Evolutionary conservation across 257 asterid species (phyloP).

Genomic region (Forsythia viridissima): DNA sequence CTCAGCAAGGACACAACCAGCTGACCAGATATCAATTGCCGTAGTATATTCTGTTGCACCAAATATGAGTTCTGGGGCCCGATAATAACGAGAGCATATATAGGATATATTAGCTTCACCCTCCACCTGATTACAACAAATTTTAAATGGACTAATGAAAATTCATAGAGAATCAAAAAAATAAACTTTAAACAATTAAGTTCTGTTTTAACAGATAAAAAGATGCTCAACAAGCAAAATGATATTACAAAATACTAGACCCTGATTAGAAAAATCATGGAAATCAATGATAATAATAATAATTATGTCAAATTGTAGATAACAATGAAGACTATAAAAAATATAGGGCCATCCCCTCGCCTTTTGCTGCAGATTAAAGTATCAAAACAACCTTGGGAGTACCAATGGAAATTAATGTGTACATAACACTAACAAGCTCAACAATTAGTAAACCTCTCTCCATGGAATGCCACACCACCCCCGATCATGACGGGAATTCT

Average conservation of each 20-base stretch:
- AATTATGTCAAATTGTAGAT: not conserved
- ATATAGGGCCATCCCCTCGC: not conserved
- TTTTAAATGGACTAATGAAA: conserved; percentile 10
- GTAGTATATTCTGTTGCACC: conserved; percentile 39
- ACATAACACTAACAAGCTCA: not conserved
- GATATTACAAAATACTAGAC: not conserved
- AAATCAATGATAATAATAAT: not conserved
- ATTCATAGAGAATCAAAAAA: not conserved
- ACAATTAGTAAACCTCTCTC: not conserved
- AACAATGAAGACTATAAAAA: not conserved
- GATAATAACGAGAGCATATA: conserved; percentile 37
- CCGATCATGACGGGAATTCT: not conserved
- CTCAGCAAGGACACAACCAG: conserved; percentile 42
- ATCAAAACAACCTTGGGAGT: not conserved
- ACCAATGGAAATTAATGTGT: not conserved
- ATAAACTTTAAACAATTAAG: not conserved
- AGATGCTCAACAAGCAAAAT: not conserved
- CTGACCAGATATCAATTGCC: conserved; percentile 41
- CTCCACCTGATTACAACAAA: conserved; percentile 23
- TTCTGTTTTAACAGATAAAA: not conserved
- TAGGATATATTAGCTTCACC: conserved; percentile 41
- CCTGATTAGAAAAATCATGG: not conserved
- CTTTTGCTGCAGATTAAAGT: not conserved
- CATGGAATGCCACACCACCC: not conserved
- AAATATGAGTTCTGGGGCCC: conserved; percentile 40